phyloP scores from a whole-genome alignment of 208 protist genomes.

The Spongospora subterranea region DNA sequence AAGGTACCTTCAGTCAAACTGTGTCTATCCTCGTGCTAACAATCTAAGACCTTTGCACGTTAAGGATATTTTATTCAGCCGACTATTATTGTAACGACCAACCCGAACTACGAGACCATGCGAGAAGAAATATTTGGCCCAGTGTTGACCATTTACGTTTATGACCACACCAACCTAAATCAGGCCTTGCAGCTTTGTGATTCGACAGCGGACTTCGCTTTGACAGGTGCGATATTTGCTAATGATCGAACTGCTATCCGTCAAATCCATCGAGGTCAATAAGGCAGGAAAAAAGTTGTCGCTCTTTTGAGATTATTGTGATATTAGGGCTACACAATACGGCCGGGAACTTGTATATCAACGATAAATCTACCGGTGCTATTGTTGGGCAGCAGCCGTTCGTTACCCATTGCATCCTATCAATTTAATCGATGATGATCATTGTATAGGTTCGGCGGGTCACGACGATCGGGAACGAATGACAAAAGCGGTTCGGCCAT shows the following conservation, averaged over 20 bases:
- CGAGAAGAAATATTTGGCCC: constrained; percentile 96
- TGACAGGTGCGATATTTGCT: constrained; percentile 62
- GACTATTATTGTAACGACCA: constrained; percentile 88
- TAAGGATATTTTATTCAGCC: constrained; percentile 90
- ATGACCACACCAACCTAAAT: constrained; percentile 75
- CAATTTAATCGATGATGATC: background rate
- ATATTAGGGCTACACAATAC: constrained; percentile 74
- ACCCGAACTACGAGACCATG: constrained; percentile 81
- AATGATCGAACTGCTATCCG: constrained; percentile 67
- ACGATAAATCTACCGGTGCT: constrained; percentile 91
- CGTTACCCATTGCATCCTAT: background rate
- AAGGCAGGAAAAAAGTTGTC: background rate
- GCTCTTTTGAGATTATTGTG: background rate
- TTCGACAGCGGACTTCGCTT: constrained; percentile 56
- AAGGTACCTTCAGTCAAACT: constrained; percentile 64
- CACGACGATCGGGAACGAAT: constrained; percentile 87
- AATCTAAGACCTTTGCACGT: background rate
- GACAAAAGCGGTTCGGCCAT: constrained; percentile 90
- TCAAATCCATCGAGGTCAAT: constrained; percentile 5
- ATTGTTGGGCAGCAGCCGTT: constrained; percentile 97
- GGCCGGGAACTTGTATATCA: constrained; percentile 96
- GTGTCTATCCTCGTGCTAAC: too few species aligned
- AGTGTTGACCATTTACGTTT: constrained; percentile 92
- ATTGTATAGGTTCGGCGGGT: constrained; percentile 35
- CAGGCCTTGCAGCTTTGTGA: constrained; percentile 22